These are phyloP conservation scores for Corchorus capsularis DNA, from an alignment of 345 rosid species.

Conservation along the genomic window DNA sequence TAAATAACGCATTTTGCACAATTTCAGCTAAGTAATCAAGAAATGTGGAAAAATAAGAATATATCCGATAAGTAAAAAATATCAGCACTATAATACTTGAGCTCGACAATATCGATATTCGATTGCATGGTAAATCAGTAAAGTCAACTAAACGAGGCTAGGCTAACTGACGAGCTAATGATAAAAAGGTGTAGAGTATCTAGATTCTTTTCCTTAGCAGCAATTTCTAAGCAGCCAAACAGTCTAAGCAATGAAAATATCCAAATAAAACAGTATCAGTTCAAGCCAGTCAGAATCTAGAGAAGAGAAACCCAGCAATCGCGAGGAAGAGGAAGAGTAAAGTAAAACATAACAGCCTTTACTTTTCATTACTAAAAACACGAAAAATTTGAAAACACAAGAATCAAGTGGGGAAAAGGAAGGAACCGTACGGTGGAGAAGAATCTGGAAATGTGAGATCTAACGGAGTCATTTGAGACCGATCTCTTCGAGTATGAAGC, in stretches of 20 bases:
- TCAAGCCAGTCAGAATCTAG: conserved; percentile 19
- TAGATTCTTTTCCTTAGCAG: neutral
- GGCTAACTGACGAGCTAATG: neutral
- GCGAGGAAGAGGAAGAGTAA: neutral
- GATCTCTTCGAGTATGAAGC: conserved; percentile 54
- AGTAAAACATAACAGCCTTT: neutral
- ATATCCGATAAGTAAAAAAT: neutral
- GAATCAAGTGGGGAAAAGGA: neutral
- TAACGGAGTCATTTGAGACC: conserved; percentile 40
- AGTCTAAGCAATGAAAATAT: neutral
- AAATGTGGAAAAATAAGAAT: neutral
- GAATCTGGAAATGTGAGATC: conserved; percentile 73
- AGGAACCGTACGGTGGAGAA: conserved; percentile 74
- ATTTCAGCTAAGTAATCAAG: conserved; percentile 4
- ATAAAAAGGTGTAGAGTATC: neutral
- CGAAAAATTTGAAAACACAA: neutral
- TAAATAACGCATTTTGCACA: neutral
- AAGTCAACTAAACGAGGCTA: conserved; percentile 1
- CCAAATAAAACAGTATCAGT: neutral
- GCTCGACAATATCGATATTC: neutral
- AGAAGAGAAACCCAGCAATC: neutral
- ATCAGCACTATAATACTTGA: neutral
- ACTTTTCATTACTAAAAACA: neutral
- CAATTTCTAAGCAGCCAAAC: conserved; percentile 19
- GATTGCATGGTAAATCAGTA: neutral